These are phyloP conservation scores for Suillus plorans DNA, from an alignment of 768 basidiomycete genomes.

Conservation along the genomic window DNA sequence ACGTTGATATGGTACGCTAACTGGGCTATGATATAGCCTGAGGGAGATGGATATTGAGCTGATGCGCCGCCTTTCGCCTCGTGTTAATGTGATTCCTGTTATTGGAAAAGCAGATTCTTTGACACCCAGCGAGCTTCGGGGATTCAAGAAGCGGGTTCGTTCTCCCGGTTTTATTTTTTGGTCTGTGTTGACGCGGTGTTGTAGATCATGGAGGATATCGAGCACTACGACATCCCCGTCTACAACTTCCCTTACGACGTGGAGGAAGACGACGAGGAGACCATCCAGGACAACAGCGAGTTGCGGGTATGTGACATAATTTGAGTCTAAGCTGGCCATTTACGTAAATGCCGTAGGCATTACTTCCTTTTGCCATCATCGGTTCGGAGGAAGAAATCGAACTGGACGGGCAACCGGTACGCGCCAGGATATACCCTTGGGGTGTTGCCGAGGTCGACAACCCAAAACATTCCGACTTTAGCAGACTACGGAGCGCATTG, in stretches of 20 bases:
- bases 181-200: conserved; percentile 4
- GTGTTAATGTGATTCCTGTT: conserved; percentile 98
- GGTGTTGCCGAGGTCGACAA: conserved; percentile 98
- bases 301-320: conserved; percentile 62
- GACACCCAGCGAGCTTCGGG: conserved; percentile 88
- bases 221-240: conserved; percentile 95
- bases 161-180: conserved; percentile 5
- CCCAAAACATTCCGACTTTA: conserved; percentile 99
- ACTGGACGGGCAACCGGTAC: conserved; percentile 85
- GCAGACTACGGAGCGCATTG: conserved; percentile 85
- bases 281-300: conserved; percentile 95
- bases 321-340: conserved; percentile 4
- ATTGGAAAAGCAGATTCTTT: conserved; percentile 95
- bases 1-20: background rate
- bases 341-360: conserved; percentile 47
- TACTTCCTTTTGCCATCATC: conserved; percentile 96
- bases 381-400: conserved; percentile 98
- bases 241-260: conserved; percentile 99
- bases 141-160: conserved; percentile 91
- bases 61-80: conserved; percentile 96
- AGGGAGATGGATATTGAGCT: conserved; percentile 99
- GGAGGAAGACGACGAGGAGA: conserved; percentile 99
- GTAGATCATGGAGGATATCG: conserved; percentile 99
- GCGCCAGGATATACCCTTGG: conserved; percentile 97
- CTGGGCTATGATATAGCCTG: conserved; percentile 46